A percentile compares a stretch with the other conserved stretches of the same genome.
phyloP scores from a whole-genome alignment of 495 filamentous ascomycete genomes.

The Penicillium macrosclerotiorum region DNA sequence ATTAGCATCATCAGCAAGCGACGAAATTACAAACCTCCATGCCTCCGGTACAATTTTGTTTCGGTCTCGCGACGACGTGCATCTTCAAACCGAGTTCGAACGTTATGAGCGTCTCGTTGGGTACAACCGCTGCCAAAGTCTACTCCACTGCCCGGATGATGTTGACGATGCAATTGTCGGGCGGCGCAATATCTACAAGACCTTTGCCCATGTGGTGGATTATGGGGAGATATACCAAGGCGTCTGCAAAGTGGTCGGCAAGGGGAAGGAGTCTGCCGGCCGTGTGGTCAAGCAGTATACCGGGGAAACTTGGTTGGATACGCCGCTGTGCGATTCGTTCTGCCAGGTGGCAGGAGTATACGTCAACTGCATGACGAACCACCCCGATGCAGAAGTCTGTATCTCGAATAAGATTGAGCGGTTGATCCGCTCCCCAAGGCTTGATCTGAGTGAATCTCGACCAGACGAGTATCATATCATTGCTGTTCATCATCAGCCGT shows the following conservation, averaged over 20 bases:
- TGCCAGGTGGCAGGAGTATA: slow-evolving; percentile 52
- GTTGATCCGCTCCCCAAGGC: slow-evolving; percentile 45
- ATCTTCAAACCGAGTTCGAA: slow-evolving; percentile 27
- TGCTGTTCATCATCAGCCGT: slow-evolving; percentile 33
- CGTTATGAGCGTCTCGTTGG: slow-evolving; percentile 42
- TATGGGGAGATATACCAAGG: slow-evolving; percentile 46
- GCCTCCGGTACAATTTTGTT: background rate
- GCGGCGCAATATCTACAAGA: slow-evolving; percentile 47
- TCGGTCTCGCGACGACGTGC: background rate
- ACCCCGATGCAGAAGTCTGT: slow-evolving; percentile 39
- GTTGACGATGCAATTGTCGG: slow-evolving; percentile 34
- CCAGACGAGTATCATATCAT: slow-evolving; percentile 39
- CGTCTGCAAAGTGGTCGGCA: slow-evolving; percentile 45
- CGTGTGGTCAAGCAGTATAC: slow-evolving; percentile 36
- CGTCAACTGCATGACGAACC: slow-evolving; percentile 53
- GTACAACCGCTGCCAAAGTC: slow-evolving; percentile 9
- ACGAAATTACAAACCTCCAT: background rate
- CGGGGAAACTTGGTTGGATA: slow-evolving; percentile 39
- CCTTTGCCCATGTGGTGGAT: slow-evolving; percentile 48
- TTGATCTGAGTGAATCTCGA: slow-evolving; percentile 4
- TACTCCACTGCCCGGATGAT: background rate
- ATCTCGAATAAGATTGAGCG: slow-evolving; percentile 47
- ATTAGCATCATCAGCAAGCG: background rate
- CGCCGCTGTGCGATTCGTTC: slow-evolving; percentile 38
- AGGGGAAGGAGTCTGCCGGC: slow-evolving; percentile 43